Evolutionary conservation across 345 rosid genomes (phyloP).

Genomic region (Bretschneidera sinensis): DNA sequence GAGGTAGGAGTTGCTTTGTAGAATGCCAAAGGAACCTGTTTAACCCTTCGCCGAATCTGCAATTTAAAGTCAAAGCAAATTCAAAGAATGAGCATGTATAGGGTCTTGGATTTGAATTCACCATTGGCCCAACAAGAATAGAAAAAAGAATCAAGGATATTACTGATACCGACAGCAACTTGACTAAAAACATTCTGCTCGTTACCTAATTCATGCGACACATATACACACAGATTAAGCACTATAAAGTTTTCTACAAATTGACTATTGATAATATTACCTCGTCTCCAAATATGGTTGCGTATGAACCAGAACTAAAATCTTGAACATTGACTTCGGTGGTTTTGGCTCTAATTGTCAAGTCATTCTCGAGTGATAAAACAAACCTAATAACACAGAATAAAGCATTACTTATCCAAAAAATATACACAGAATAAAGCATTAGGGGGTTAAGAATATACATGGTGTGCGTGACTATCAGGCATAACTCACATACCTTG

Average conservation of each 20-base stretch:
- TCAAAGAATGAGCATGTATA: background rate
- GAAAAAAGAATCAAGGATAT: too few species aligned
- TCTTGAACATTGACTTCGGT: conserved; percentile 63
- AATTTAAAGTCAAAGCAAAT: background rate
- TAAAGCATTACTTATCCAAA: too few species aligned
- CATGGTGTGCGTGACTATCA: background rate
- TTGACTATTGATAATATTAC: conserved; percentile 29
- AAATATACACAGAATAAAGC: too few species aligned
- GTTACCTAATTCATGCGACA: too few species aligned
- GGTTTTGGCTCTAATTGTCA: conserved; percentile 81
- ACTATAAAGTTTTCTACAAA: background rate
- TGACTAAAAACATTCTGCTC: too few species aligned
- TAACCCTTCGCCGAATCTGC: conserved; percentile 79
- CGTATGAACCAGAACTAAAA: conserved; percentile 85
- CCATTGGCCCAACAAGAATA: too few species aligned
- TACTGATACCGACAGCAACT: too few species aligned
- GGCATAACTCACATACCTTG: conserved; percentile 46
- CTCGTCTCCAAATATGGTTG: conserved; percentile 87
- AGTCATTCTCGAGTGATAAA: conserved; percentile 76
- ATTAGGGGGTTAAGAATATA: background rate
- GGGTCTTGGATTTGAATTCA: too few species aligned
- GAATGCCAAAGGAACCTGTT: conserved; percentile 87
- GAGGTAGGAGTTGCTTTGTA: conserved; percentile 55
- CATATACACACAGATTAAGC: background rate
- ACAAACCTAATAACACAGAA: conserved; percentile 51